These are phyloP conservation scores for Clathrus columnatus DNA, from an alignment of 768 basidiomycete genomes.

Conservation along the genomic window DNA sequence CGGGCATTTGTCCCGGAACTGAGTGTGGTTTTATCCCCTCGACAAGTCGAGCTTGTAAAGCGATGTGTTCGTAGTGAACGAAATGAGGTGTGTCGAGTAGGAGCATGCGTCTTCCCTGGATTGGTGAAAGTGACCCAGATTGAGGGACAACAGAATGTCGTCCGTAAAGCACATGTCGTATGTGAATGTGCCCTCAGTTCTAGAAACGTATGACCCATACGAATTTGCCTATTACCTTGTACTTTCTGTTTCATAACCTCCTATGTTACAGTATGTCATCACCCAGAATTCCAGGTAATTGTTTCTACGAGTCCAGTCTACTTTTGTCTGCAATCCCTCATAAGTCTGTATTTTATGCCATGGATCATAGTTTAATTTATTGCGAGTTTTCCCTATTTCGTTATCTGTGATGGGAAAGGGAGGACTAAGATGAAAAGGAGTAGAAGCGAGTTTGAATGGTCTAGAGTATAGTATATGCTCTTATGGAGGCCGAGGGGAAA, in stretches of 20 bases:
- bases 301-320: too few relatives aligned
- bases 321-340: too few relatives aligned
- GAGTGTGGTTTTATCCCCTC: slow-evolving; percentile 60
- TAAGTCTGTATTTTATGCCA: too few relatives aligned
- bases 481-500: slow-evolving; percentile 4
- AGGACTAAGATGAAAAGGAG: too few relatives aligned
- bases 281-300: too few relatives aligned
- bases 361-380: too few relatives aligned
- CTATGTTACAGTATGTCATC: too few relatives aligned
- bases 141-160: slow-evolving; percentile 42
- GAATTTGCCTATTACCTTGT: too few relatives aligned
- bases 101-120: slow-evolving; percentile 81
- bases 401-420: too few relatives aligned
- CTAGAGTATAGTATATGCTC: neutral
- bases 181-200: slow-evolving; percentile 65
- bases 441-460: neutral
- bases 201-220: neutral
- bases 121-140: slow-evolving; percentile 69
- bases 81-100: slow-evolving; percentile 66
- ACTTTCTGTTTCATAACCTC: too few relatives aligned
- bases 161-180: slow-evolving; percentile 77
- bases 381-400: too few relatives aligned
- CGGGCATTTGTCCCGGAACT: slow-evolving; percentile 82
- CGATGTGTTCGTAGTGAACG: slow-evolving; percentile 69
- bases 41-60: slow-evolving; percentile 79